Base-by-base conservation (phyloP, 176 grass and related monocot species). In the Oryza glumipatula region DNA sequence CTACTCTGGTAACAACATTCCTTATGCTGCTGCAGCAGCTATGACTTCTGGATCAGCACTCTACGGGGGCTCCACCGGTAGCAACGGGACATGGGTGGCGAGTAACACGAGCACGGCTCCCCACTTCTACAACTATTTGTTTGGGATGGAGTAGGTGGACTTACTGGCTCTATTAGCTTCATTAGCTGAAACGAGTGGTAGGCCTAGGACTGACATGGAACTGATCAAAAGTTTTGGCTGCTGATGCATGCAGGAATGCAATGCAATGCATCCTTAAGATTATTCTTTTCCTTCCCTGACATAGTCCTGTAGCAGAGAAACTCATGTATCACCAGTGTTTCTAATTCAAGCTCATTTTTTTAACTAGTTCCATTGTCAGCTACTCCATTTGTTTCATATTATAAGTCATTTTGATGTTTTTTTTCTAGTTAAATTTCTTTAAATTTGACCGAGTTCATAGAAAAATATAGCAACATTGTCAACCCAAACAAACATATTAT, bases 141-240 rank as follows among this genome's bases (percentile, higher is more conserved):
- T 89, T 91, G 92, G 92, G 26, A 91, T 89, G 81, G 92, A 97
- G 81, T 97, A 94, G 88, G 79, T 47, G 84, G 68, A 83, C 36
- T 38, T 38, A 38, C 64, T 79, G 73, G 72, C 84, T n/a, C 54
- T n/a, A 3, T 73, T 73, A 78, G 66, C 10, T 60, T 60, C 56
- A 67, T 52, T 86, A 83, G 74, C 74, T 83, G 80, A 83, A 74
- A 74, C 45, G 81, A 68, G 83, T 87, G 73, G 65, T 94, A 91
- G 89, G 80, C 88, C 91, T 91, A 91, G 89, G 88, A 96, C 94
- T 89, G 86, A 91, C 91, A 91, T 92, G 80, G 85, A 86, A 85
- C 89, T 91, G 85, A 84, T 85, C 85, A 89, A 91, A 91, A 96
- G 81, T 88, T 84, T 93, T 96, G 90, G 80, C 85, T 86, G 79